Conservation (phyloP, 2,329 filamentous ascomycete genomes). For the Periconia digitata region DNA sequence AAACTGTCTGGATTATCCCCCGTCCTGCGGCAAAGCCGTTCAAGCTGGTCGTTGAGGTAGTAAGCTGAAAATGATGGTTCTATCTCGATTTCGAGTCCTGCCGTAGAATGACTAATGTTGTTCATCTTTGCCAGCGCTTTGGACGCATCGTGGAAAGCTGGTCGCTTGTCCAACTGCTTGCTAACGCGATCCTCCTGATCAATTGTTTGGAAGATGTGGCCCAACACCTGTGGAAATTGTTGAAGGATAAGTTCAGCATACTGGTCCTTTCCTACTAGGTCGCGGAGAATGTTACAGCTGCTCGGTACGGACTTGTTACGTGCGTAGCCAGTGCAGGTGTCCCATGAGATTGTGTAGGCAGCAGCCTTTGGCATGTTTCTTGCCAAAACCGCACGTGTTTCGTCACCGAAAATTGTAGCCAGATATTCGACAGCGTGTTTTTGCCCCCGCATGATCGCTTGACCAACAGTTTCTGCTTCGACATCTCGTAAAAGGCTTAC, state of each 20-base stretch:
- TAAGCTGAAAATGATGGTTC: slow-evolving; percentile 85
- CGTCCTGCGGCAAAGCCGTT: slow-evolving; percentile 74
- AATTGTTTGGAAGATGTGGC: slow-evolving; percentile 73
- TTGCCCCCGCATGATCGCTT: slow-evolving; percentile 80
- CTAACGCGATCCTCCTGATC: slow-evolving; percentile 33
- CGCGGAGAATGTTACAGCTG: slow-evolving; percentile 68
- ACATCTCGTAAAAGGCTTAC: slow-evolving; percentile 69
- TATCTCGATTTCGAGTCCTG: slow-evolving; percentile 71
- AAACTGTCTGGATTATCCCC: slow-evolving; percentile 61
- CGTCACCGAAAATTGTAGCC: slow-evolving; percentile 47
- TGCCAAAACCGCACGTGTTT: slow-evolving; percentile 46
- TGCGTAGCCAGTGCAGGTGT: slow-evolving; percentile 55
- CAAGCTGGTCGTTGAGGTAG: slow-evolving; percentile 73
- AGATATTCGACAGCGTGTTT: slow-evolving; percentile 64
- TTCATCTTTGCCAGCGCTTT: slow-evolving; percentile 71
- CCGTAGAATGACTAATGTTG: slow-evolving; percentile 64
- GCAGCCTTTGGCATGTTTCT: slow-evolving; percentile 74
- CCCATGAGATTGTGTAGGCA: slow-evolving; percentile 81
- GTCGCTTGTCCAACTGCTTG: slow-evolving; percentile 59
- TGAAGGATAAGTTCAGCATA: slow-evolving; percentile 66
- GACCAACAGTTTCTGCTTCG: slow-evolving; percentile 74
- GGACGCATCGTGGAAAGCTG: slow-evolving; percentile 60
- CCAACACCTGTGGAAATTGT: slow-evolving; percentile 76
- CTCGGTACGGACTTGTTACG: slow-evolving; percentile 49
- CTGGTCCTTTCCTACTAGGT: slow-evolving; percentile 65